Evolutionary conservation across 768 basidiomycete genomes (phyloP).

Genomic region (Cubamyces sp.): DNA sequence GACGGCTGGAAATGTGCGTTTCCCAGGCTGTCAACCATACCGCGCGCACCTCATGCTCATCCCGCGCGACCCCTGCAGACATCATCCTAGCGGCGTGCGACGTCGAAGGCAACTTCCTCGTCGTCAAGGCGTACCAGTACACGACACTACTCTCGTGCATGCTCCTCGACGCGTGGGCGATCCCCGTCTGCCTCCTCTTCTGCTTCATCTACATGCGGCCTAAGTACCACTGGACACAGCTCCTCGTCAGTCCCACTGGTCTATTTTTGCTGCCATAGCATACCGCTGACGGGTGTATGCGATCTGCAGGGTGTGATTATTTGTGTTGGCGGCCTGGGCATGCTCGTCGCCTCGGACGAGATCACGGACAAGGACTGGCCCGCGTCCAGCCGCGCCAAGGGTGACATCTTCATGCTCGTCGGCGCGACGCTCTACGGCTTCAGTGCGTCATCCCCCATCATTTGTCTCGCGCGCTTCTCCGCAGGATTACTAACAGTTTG

Average conservation of each 20-base stretch:
- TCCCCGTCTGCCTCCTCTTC: slow-evolving; percentile 83
- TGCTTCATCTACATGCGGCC: slow-evolving; percentile 83
- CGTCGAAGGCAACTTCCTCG: slow-evolving; percentile 88
- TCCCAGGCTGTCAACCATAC: not conserved
- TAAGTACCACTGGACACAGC: slow-evolving; percentile 82
- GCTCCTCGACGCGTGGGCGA: slow-evolving; percentile 94
- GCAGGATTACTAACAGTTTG: not conserved
- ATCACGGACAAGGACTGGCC: slow-evolving; percentile 77
- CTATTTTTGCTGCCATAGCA: not conserved
- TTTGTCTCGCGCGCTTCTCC: not conserved
- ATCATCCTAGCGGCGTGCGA: slow-evolving; percentile 78
- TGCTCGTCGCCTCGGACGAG: slow-evolving; percentile 80
- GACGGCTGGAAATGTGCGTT: slow-evolving; percentile 89
- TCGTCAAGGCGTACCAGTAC: slow-evolving; percentile 85
- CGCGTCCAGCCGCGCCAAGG: slow-evolving; percentile 68
- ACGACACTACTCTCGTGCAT: slow-evolving; percentile 88
- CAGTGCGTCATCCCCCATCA: slow-evolving; percentile 52
- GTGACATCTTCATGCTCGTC: slow-evolving; percentile 85
- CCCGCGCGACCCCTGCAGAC: slow-evolving; percentile 47
- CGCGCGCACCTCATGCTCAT: not conserved
- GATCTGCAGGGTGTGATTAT: slow-evolving; percentile 64
- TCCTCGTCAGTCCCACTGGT: slow-evolving; percentile 55
- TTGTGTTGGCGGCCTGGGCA: slow-evolving; percentile 73
- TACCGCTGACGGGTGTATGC: not conserved
- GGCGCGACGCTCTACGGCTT: slow-evolving; percentile 88